Evolutionary conservation across 176 grass and related monocot genomes (phyloP).

Genomic region (Aegilops longissima): DNA sequence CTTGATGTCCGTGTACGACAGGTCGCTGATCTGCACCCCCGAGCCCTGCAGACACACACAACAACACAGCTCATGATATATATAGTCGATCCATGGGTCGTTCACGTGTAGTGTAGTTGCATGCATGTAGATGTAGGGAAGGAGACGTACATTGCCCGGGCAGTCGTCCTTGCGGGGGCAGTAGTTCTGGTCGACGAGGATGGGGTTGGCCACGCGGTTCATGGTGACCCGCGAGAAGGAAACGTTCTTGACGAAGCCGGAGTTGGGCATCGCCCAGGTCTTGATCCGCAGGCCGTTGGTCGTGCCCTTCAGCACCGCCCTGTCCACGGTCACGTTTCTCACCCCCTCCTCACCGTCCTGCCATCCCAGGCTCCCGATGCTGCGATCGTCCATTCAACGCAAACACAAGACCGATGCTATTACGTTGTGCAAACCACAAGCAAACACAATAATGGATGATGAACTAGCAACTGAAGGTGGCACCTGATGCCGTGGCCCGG

Average conservation of each 20-base stretch:
- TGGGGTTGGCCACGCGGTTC: slow-evolving; percentile 47
- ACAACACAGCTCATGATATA: neutral
- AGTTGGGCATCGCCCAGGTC: slow-evolving; percentile 52
- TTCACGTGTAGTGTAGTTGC: too few species aligned
- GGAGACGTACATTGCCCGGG: slow-evolving; percentile 38
- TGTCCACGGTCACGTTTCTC: slow-evolving; percentile 53
- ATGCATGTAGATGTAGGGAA: too few species aligned
- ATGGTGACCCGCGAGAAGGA: slow-evolving; percentile 39
- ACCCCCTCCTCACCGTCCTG: slow-evolving; percentile 35
- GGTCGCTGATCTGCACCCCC: slow-evolving; percentile 50
- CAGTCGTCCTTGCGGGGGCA: slow-evolving; percentile 49
- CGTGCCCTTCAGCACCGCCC: slow-evolving; percentile 36
- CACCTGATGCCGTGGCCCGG: slow-evolving; percentile 68
- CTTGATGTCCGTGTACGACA: slow-evolving; percentile 37
- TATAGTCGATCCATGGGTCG: too few species aligned
- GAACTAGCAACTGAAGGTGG: neutral
- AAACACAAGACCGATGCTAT: too few species aligned
- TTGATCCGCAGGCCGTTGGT: slow-evolving; percentile 69
- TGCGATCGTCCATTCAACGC: slow-evolving; percentile 14
- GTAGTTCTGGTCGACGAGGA: slow-evolving; percentile 75
- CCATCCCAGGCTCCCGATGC: slow-evolving; percentile 63
- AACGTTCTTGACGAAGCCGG: slow-evolving; percentile 35
- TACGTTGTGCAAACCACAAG: neutral
- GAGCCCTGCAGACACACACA: slow-evolving; percentile 43
- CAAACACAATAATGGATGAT: neutral